These are phyloP conservation scores for Phytopythium kandeliae DNA, from an alignment of 352 stramenopile genomes.

Conservation along the genomic window DNA sequence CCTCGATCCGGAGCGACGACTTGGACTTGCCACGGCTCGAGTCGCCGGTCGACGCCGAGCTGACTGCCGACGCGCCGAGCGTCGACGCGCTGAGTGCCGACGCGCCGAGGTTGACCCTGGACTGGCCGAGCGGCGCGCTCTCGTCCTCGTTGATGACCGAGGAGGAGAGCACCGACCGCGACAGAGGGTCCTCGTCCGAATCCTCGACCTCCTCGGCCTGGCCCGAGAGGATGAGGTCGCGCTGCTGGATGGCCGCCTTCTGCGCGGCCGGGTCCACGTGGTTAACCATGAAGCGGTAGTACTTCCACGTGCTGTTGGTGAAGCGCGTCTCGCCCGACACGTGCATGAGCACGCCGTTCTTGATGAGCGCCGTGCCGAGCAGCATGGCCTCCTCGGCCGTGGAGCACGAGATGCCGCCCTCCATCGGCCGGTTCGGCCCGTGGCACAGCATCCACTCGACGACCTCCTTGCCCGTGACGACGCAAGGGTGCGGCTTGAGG, in stretches of 20 bases:
- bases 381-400: constrained; percentile 78
- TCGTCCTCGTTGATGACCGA: constrained; percentile 66
- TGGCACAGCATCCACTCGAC: constrained; percentile 86
- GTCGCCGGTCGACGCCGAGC: constrained; percentile 9
- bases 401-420: constrained; percentile 78
- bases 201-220: constrained; percentile 77
- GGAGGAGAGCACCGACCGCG: constrained; percentile 44
- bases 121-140: constrained; percentile 22
- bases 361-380: constrained; percentile 65
- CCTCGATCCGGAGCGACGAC: constrained; percentile 76
- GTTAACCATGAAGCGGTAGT: constrained; percentile 83
- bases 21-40: constrained; percentile 64
- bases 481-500: constrained; percentile 71
- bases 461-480: constrained; percentile 77
- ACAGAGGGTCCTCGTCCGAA: constrained; percentile 52
- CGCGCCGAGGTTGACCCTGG: constrained; percentile 21
- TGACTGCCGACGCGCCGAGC: constrained; percentile 10
- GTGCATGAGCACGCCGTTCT: constrained; percentile 62
- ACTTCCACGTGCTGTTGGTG: constrained; percentile 81
- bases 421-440: constrained; percentile 78
- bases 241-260: constrained; percentile 45
- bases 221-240: constrained; percentile 60
- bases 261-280: constrained; percentile 52
- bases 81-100: constrained; percentile 23
- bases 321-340: constrained; percentile 71